A percentile compares a stretch with the other conserved stretches of the same genome.
These are phyloP conservation scores for Botryosphaeria dothidea DNA, from an alignment of 2,329 filamentous ascomycete genomes.

Conservation along the genomic window DNA sequence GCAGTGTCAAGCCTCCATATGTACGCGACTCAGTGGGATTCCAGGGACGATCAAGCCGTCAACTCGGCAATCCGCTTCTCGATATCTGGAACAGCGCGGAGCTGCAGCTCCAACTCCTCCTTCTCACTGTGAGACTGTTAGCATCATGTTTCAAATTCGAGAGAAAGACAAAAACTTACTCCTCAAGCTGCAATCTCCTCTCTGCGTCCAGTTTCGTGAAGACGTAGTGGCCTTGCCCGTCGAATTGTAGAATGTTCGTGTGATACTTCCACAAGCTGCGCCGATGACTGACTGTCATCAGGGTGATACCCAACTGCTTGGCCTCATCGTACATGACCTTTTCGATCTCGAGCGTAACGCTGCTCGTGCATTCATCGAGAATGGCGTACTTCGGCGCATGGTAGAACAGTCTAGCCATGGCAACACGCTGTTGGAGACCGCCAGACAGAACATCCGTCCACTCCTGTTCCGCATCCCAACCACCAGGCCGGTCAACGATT, in stretches of 20 bases:
- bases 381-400: conserved; percentile 92
- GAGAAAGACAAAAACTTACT: conserved; percentile 61
- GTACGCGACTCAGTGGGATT: neutral
- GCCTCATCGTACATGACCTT: conserved; percentile 97
- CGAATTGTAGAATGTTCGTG: conserved; percentile 90
- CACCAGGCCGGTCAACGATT: conserved; percentile 75
- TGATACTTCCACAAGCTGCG: conserved; percentile 97
- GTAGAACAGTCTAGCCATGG: conserved; percentile 95
- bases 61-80: conserved; percentile 83
- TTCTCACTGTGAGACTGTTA: conserved; percentile 63
- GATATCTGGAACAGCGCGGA: conserved; percentile 84
- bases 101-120: conserved; percentile 84
- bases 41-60: conserved; percentile 37
- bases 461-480: conserved; percentile 93
- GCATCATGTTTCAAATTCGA: neutral
- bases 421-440: conserved; percentile 91
- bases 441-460: conserved; percentile 94
- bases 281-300: conserved; percentile 95
- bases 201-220: conserved; percentile 92
- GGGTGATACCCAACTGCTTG: conserved; percentile 84
- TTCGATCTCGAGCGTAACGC: conserved; percentile 92
- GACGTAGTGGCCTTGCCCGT: conserved; percentile 87
- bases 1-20: neutral
- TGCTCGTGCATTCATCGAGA: conserved; percentile 93
- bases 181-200: conserved; percentile 79